A percentile compares a stretch with the other conserved stretches of the same genome.
These are phyloP conservation scores for Pleurotus eryngii DNA, from an alignment of 768 basidiomycete species.

Conservation along the genomic window DNA sequence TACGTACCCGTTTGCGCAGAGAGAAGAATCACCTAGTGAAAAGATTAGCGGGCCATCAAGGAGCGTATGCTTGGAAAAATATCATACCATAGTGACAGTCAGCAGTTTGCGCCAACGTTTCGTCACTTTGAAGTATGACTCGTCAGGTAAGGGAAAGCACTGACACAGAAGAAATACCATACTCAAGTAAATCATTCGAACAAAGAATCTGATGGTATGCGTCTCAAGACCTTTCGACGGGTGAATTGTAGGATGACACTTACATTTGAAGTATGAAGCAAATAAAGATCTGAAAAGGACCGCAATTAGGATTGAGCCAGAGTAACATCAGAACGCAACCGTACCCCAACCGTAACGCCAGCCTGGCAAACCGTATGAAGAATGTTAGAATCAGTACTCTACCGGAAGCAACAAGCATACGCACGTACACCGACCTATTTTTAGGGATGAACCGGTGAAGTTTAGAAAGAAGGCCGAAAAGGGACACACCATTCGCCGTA, in stretches of 20 bases:
- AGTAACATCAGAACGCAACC: not conserved
- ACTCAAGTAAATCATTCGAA: conserved; percentile 1
- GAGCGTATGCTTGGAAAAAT: too few species aligned
- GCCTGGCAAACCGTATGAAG: too few species aligned
- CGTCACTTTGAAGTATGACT: not conserved
- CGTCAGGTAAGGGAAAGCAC: too few species aligned
- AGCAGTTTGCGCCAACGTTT: not conserved
- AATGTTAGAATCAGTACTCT: too few species aligned
- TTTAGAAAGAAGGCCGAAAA: not conserved
- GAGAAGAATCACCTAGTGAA: not conserved
- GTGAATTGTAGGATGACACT: not conserved
- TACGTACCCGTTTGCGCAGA: not conserved
- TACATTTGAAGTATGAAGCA: not conserved
- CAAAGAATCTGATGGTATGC: conserved; percentile 6
- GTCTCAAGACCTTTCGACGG: too few species aligned
- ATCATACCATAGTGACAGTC: not conserved
- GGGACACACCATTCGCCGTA: conserved; percentile 1
- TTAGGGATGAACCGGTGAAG: not conserved
- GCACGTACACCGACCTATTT: not conserved
- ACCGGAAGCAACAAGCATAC: too few species aligned
- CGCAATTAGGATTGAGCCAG: not conserved
- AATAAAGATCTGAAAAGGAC: not conserved
- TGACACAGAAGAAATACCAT: too few species aligned
- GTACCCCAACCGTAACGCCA: not conserved
- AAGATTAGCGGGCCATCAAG: too few species aligned